phyloP scores from a whole-genome alignment of 495 filamentous ascomycete genomes.

The Neohortaea acidophila region DNA sequence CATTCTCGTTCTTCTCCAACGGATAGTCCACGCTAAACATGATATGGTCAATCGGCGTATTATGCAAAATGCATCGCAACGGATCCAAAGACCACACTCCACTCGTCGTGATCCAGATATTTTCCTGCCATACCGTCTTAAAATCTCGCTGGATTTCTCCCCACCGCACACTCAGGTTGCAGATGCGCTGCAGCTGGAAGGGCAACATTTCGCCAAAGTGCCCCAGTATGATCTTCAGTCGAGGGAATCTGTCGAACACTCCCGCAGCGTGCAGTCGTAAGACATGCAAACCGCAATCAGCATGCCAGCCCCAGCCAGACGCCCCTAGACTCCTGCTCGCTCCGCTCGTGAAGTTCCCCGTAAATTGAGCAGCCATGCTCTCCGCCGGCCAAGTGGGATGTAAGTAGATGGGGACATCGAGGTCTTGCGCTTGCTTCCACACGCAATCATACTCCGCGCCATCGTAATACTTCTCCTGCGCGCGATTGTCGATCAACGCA shows the following conservation, averaged over 20 bases:
- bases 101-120: slow-evolving; percentile 29
- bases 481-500: slow-evolving; percentile 41
- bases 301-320: slow-evolving; percentile 32
- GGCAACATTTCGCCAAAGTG: slow-evolving; percentile 36
- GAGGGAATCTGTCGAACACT: slow-evolving; percentile 36
- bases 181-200: slow-evolving; percentile 29
- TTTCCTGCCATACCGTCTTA: slow-evolving; percentile 29
- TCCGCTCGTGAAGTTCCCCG: slow-evolving; percentile 27
- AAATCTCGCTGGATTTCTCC: slow-evolving; percentile 21
- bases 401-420: slow-evolving; percentile 44
- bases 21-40: slow-evolving; percentile 49
- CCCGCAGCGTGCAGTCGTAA: slow-evolving; percentile 31
- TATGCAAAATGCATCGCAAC: slow-evolving; percentile 28
- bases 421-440: slow-evolving; percentile 34
- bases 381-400: slow-evolving; percentile 36
- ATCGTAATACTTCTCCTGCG: slow-evolving; percentile 35
- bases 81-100: slow-evolving; percentile 28
- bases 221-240: slow-evolving; percentile 32
- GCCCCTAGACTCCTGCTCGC: slow-evolving; percentile 28
- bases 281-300: slow-evolving; percentile 33
- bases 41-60: slow-evolving; percentile 36
- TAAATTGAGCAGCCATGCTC: slow-evolving; percentile 23
- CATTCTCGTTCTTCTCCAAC: slow-evolving; percentile 33
- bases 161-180: slow-evolving; percentile 20
- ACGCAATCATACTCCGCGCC: slow-evolving; percentile 30